Conservation (phyloP, 2,329 filamentous ascomycete species). For the Cryoendolithus antarcticus region DNA sequence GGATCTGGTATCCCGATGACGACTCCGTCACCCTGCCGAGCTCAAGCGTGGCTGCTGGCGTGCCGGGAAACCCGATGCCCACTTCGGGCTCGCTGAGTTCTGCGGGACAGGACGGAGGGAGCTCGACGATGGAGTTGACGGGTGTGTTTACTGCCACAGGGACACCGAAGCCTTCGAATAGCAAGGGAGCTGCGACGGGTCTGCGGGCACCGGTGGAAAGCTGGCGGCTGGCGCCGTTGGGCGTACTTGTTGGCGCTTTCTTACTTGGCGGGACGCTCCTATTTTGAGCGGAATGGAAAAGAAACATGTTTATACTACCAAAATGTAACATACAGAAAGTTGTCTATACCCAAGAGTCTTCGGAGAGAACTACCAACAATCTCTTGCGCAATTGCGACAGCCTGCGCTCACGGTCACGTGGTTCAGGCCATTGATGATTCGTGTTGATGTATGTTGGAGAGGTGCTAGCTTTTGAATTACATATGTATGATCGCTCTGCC, state of each 20-base stretch:
- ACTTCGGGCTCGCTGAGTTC: neutral
- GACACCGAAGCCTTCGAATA: slow-evolving; percentile 17
- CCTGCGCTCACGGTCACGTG: no score
- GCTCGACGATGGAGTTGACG: slow-evolving; percentile 15
- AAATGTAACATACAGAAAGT: no score
- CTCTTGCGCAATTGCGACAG: no score
- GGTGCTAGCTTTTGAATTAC: no score
- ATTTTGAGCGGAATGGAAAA: no score
- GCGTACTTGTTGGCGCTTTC: slow-evolving; percentile 1
- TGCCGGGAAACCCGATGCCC: slow-evolving; percentile 20
- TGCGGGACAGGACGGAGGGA: slow-evolving; percentile 1
- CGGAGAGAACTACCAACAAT: no score
- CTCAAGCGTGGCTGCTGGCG: slow-evolving; percentile 19
- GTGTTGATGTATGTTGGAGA: no score
- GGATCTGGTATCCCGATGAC: slow-evolving; percentile 38
- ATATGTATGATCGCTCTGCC: no score
- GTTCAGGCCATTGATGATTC: no score
- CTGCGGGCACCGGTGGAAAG: neutral
- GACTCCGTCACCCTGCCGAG: slow-evolving; percentile 26
- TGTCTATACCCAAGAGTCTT: no score
- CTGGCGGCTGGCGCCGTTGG: neutral
- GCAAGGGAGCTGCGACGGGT: slow-evolving; percentile 6
- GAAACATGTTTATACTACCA: no score
- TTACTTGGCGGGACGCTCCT: slow-evolving; percentile 3
- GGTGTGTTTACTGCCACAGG: slow-evolving; percentile 27